Evolutionary conservation across 1,284 basidiomycete species (phyloP).

Genomic region (Pseudomicrostroma phylloplanum): DNA sequence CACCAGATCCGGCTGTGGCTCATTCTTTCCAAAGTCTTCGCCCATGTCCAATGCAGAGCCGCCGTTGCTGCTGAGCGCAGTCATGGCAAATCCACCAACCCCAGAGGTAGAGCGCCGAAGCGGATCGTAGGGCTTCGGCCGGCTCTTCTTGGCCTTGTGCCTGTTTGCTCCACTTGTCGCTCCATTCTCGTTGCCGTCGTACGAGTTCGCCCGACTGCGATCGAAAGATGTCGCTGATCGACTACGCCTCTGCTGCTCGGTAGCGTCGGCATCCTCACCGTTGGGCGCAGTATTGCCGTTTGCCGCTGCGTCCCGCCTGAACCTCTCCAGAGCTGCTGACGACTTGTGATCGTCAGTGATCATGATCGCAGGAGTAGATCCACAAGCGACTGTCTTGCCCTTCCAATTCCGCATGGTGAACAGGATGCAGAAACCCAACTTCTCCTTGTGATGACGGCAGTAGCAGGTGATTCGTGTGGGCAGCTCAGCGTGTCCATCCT

Average conservation of each 20-base stretch:
- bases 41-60: background rate
- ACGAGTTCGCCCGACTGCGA: slow-evolving; percentile 4
- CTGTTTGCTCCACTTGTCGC: background rate
- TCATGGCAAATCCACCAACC: background rate
- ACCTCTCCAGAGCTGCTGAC: slow-evolving; percentile 54
- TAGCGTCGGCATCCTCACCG: background rate
- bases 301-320: background rate
- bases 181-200: background rate
- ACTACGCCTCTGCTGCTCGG: background rate
- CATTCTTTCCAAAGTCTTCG: background rate
- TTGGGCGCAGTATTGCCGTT: background rate
- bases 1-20: background rate
- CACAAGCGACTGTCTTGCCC: slow-evolving; percentile 75
- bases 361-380: slow-evolving; percentile 81
- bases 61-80: slow-evolving; percentile 2
- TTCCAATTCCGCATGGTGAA: slow-evolving; percentile 77
- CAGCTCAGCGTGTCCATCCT: slow-evolving; percentile 75
- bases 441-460: slow-evolving; percentile 96
- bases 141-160: background rate
- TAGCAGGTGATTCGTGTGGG: slow-evolving; percentile 97
- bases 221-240: background rate
- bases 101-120: background rate
- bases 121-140: slow-evolving; percentile 1
- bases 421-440: slow-evolving; percentile 85
- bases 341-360: slow-evolving; percentile 90